These are phyloP conservation scores for Rhizopogon sp. DNA, from an alignment of 768 basidiomycete species.

Conservation along the genomic window DNA sequence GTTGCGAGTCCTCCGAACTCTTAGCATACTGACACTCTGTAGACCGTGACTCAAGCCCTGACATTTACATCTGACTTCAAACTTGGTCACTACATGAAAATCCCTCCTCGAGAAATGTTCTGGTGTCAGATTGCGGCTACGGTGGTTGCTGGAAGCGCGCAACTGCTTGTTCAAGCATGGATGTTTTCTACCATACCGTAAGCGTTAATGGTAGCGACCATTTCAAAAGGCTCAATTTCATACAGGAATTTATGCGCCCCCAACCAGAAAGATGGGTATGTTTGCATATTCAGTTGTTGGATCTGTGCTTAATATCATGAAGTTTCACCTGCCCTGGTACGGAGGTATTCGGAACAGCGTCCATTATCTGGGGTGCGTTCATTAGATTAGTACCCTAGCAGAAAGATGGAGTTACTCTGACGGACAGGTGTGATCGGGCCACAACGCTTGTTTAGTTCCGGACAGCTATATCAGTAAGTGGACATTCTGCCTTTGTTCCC, in stretches of 20 bases:
- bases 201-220: conserved; percentile 9
- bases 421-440: conserved; percentile 67
- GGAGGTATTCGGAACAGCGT: conserved; percentile 51
- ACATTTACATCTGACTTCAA: conserved; percentile 74
- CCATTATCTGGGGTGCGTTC: conserved; percentile 42
- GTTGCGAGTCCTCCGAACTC: conserved; percentile 11
- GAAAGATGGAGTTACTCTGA: conserved; percentile 10
- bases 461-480: conserved; percentile 55
- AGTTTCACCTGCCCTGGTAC: conserved; percentile 48
- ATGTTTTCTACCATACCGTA: conserved; percentile 60
- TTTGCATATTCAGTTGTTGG: neutral
- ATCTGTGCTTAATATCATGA: neutral
- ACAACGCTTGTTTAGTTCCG: conserved; percentile 46
- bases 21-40: neutral
- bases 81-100: conserved; percentile 60
- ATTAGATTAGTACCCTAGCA: neutral
- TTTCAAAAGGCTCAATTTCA: neutral
- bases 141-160: conserved; percentile 63
- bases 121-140: conserved; percentile 62
- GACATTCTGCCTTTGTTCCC: neutral
- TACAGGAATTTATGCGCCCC: conserved; percentile 42
- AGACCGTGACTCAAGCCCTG: conserved; percentile 43
- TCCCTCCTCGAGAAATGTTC: conserved; percentile 74
- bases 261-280: conserved; percentile 36
- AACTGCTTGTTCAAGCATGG: conserved; percentile 73